Conservation (phyloP, 768 basidiomycete genomes). For the Rhizopogon rudus region DNA sequence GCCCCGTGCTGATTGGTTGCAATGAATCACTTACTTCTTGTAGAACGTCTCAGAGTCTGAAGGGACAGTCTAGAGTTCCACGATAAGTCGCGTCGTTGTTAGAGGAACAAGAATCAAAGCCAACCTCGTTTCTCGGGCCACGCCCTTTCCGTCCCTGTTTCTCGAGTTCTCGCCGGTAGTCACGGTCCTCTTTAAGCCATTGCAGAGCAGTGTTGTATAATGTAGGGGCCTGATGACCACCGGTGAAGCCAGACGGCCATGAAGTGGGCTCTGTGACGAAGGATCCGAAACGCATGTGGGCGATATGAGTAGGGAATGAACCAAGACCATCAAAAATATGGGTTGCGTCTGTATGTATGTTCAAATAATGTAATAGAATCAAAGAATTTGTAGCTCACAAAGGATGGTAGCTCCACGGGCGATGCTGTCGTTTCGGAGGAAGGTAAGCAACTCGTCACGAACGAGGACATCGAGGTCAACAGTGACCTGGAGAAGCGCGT, state of each 20-base stretch:
- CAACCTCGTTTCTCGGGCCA: slow-evolving; percentile 58
- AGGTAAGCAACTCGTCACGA: slow-evolving; percentile 82
- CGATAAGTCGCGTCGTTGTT: neutral
- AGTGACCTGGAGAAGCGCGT: slow-evolving; percentile 58
- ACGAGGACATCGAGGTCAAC: slow-evolving; percentile 97
- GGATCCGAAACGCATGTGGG: slow-evolving; percentile 84
- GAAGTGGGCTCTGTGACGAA: slow-evolving; percentile 61
- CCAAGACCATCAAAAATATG: slow-evolving; percentile 95
- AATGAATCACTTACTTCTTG: slow-evolving; percentile 52
- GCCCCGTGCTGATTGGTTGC: neutral
- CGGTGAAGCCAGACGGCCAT: slow-evolving; percentile 53
- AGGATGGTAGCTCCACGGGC: slow-evolving; percentile 81
- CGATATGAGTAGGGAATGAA: slow-evolving; percentile 89
- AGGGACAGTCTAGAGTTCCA: slow-evolving; percentile 43
- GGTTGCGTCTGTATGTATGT: slow-evolving; percentile 66
- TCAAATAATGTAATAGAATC: slow-evolving; percentile 4
- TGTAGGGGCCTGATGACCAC: slow-evolving; percentile 18
- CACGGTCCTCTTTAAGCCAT: slow-evolving; percentile 86
- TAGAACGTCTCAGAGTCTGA: slow-evolving; percentile 84
- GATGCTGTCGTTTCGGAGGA: slow-evolving; percentile 81
- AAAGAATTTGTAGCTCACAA: slow-evolving; percentile 43
- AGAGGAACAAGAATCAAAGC: slow-evolving; percentile 9
- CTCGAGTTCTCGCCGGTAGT: slow-evolving; percentile 56
- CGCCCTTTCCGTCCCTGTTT: slow-evolving; percentile 49
- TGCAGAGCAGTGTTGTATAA: slow-evolving; percentile 74